Conservation (phyloP, 306 rosid species). For the Begonia loranthoides region DNA sequence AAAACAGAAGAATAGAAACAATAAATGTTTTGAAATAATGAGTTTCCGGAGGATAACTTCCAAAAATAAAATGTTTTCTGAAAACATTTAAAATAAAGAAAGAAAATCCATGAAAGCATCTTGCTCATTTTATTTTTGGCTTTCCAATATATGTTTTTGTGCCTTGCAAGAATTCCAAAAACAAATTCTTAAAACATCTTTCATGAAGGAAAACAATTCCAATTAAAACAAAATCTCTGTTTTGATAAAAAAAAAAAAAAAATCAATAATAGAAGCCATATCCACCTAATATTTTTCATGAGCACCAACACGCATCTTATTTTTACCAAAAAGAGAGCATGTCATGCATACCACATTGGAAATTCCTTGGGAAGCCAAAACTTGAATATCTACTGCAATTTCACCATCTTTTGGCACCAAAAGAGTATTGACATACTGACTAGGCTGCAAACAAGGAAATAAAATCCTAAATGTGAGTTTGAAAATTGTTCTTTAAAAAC, state of each 20-base stretch:
- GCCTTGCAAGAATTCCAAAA: no score
- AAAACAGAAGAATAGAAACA: not conserved
- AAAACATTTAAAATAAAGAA: no score
- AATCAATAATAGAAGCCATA: not conserved
- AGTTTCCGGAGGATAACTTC: not conserved
- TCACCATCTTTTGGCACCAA: slow-evolving; percentile 65
- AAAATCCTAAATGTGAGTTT: not conserved
- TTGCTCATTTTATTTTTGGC: no score
- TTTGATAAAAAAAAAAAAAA: no score
- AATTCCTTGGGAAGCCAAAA: slow-evolving; percentile 64
- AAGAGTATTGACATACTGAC: slow-evolving; percentile 54
- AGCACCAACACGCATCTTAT: not conserved
- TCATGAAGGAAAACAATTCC: no score
- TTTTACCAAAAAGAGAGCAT: not conserved
- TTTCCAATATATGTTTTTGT: no score
- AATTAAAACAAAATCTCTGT: no score
- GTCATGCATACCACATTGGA: slow-evolving; percentile 58
- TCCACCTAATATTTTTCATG: not conserved
- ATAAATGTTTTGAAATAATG: not conserved
- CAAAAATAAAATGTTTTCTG: no score
- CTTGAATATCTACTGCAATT: slow-evolving; percentile 43
- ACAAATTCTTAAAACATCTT: not conserved
- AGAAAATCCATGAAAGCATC: no score
- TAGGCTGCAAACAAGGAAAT: slow-evolving; percentile 48
- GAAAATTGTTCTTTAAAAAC: no score